Base-by-base conservation (phyloP, 306 rosid species). In the Fagus crenata region DNA sequence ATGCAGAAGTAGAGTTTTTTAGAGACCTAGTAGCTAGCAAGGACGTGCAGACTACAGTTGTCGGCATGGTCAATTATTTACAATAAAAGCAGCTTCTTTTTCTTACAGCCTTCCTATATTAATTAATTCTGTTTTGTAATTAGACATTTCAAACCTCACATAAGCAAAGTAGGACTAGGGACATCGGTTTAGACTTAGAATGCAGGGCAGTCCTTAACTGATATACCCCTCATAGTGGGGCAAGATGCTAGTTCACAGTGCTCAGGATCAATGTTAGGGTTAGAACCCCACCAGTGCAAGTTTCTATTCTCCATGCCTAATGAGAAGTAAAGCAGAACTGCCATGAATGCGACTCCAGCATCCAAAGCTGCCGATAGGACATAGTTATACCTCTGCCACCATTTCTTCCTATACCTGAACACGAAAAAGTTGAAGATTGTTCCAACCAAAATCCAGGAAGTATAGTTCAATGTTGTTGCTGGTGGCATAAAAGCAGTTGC, bases 361-460 rank as follows among this genome's bases (percentile, higher is more conserved):
- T 92, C 97, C 68, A 92, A 78, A 77, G 96, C 96, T 4, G 93
- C 93, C 2, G 97, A 92, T 4, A 92, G 87, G 79, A 90, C 84
- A 79, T 92, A 89, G 81, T 92, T 92, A 83, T 92, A 92, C 78
- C 89, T 92, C 89, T 90, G 97, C 96, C 97, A 92, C 96, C 97
- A 92, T 4, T 72, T 71, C 85, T 89, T 92, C 75, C 89, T 69
- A 84, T 90, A 92, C 37, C 92, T 90, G 85, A 88, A 92, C 67
- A 92, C 51, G 55, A 90, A 92, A 84, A 89, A 92, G 87, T 92
- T 92, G 89, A 92, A 92, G 12, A 92, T 67, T 0, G 93, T 90
- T 18, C 97, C 97, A 1, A 89, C 75, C 1, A 89, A 4, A 22
- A 92, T 79, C 97, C 96, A 92, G 11, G 93, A 36, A 55, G 90